Percentiles rank a stretch among this genome's conserved stretches.
These are phyloP conservation scores for Daldinia grandis DNA, from an alignment of 495 filamentous ascomycete species.

Conservation along the genomic window DNA sequence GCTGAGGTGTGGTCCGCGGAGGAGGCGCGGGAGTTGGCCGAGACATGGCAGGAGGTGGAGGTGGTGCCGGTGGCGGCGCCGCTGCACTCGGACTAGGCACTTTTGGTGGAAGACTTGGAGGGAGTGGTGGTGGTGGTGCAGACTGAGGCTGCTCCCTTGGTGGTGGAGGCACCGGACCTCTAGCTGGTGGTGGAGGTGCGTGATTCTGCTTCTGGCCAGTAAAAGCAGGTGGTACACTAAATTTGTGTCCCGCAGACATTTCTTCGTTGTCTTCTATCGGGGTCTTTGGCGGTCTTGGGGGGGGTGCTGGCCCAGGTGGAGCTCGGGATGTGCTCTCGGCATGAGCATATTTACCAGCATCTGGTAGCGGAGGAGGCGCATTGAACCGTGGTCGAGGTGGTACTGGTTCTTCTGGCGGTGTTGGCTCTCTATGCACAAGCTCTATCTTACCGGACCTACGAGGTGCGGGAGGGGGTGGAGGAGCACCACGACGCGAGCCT, in stretches of 20 bases:
- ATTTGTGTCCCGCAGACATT: conserved; percentile 59
- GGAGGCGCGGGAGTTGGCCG: conserved; percentile 47
- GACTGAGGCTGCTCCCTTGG: conserved; percentile 61
- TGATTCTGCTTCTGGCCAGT: conserved; percentile 66
- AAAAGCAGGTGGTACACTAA: conserved; percentile 86
- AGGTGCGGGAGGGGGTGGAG: conserved; percentile 81
- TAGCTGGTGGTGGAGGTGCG: conserved; percentile 76
- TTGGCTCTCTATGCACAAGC: conserved; percentile 57
- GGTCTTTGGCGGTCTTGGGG: conserved; percentile 86
- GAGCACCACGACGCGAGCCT: conserved; percentile 48
- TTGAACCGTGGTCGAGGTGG: conserved; percentile 70
- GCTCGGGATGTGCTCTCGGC: conserved; percentile 63
- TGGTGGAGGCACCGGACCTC: conserved; percentile 70
- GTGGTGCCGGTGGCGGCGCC: conserved; percentile 67
- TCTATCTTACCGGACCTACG: conserved; percentile 65
- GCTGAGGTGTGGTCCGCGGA: conserved; percentile 43
- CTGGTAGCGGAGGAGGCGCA: conserved; percentile 84
- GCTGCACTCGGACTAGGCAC: conserved; percentile 66
- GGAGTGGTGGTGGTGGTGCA: conserved; percentile 53
- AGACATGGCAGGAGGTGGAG: conserved; percentile 44
- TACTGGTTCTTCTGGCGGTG: conserved; percentile 65
- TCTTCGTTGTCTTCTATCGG: conserved; percentile 71
- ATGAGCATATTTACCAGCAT: conserved; percentile 82
- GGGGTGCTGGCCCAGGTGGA: conserved; percentile 80
- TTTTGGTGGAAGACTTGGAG: conserved; percentile 75